phyloP scores from a whole-genome alignment of 1,284 basidiomycete genomes.

The Apiotrichum brassicae region DNA sequence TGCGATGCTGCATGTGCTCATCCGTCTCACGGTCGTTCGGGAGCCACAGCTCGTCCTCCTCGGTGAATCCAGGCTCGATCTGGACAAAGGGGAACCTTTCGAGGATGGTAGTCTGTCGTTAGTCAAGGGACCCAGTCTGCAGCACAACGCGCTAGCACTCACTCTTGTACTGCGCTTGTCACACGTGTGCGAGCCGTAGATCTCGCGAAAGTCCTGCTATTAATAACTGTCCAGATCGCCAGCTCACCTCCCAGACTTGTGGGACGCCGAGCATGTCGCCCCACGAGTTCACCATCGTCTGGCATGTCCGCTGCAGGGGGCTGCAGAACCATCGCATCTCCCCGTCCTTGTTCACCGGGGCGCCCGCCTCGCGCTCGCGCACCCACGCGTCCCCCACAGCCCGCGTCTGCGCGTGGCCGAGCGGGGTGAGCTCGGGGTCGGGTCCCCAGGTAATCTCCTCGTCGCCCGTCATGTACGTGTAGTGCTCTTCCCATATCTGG shows the following conservation, averaged over 20 bases:
- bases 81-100: conserved; percentile 56
- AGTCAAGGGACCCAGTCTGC: not conserved
- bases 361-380: conserved; percentile 51
- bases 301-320: conserved; percentile 65
- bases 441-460: conserved; percentile 72
- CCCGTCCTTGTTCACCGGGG: conserved; percentile 53
- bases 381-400: conserved; percentile 56
- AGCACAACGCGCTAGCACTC: conserved; percentile 2
- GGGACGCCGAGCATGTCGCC: conserved; percentile 44
- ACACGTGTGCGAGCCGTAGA: conserved; percentile 45
- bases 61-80: conserved; percentile 63
- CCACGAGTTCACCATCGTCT: conserved; percentile 64
- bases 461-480: conserved; percentile 64
- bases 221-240: not conserved
- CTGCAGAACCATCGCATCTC: conserved; percentile 58
- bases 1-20: conserved; percentile 54
- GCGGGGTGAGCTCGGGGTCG: conserved; percentile 64
- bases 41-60: conserved; percentile 66
- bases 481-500: conserved; percentile 52
- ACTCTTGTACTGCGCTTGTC: conserved; percentile 50
- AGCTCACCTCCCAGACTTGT: conserved; percentile 40
- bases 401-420: conserved; percentile 61
- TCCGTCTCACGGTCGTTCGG: conserved; percentile 60
- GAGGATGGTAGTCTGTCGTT: conserved; percentile 51
- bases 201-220: conserved; percentile 38